Evolutionary conservation across 371 early-diverging fungal genomes (phyloP).

Genomic region (Syncephalastrum contaminatum): DNA sequence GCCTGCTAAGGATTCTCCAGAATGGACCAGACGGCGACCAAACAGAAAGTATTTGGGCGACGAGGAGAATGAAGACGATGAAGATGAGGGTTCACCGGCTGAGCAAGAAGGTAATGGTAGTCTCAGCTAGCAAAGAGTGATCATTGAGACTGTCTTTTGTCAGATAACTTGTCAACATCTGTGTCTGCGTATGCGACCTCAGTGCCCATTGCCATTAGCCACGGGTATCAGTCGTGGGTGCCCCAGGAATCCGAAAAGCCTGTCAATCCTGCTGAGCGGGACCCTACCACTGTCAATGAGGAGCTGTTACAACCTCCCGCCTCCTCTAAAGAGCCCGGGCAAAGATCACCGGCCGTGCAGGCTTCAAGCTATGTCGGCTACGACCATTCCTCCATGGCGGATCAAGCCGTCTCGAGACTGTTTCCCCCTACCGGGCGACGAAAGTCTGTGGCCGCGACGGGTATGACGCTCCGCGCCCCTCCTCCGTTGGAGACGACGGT

Average conservation of each 20-base stretch:
- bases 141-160: neutral
- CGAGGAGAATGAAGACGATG: conserved; percentile 11
- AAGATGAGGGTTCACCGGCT: conserved; percentile 2
- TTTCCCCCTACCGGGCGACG: conserved; percentile 17
- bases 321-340: no score
- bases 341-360: conserved; percentile 1
- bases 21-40: conserved; percentile 14
- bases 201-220: conserved; percentile 25
- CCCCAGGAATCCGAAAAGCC: conserved; percentile 5
- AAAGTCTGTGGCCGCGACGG: conserved; percentile 13
- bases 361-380: conserved; percentile 5
- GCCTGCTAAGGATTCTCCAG: neutral
- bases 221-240: conserved; percentile 3
- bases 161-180: conserved; percentile 14
- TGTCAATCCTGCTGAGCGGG: conserved; percentile 17
- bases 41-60: conserved; percentile 12
- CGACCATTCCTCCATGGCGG: conserved; percentile 14
- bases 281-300: conserved; percentile 7
- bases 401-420: conserved; percentile 11
- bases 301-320: neutral
- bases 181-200: conserved; percentile 29
- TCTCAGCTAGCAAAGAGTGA: neutral
- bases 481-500: conserved; percentile 4
- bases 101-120: neutral
- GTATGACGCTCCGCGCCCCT: neutral